These are phyloP conservation scores for Plasmodium knowlesi DNA, from an alignment of 169 alveolate species.

Conservation along the genomic window DNA sequence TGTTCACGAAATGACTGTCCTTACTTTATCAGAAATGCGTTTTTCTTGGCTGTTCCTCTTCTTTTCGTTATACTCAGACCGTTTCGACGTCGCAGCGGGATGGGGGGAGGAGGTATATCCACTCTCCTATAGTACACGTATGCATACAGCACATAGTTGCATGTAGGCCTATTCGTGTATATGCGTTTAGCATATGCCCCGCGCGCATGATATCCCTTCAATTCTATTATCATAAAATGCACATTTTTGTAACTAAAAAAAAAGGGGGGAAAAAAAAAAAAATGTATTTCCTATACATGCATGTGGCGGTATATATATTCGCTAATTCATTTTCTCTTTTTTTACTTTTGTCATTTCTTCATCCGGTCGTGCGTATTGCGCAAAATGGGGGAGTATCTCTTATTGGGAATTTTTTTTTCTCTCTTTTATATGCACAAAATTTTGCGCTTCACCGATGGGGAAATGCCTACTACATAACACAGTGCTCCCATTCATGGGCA, in stretches of 20 bases:
- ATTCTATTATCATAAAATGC: neutral
- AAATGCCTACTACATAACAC: neutral
- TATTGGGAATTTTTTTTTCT: neutral
- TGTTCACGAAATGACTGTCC: neutral
- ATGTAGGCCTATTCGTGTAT: neutral
- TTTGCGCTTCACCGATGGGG: neutral
- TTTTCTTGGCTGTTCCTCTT: neutral
- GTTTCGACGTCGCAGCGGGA: neutral
- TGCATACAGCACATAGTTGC: neutral
- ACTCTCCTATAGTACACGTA: neutral
- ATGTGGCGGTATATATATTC: neutral
- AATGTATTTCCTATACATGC: neutral
- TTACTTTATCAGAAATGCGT: slow-evolving; percentile 1
- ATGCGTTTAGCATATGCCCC: neutral
- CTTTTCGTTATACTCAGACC: neutral
- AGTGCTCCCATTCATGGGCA: neutral
- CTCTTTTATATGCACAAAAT: neutral
- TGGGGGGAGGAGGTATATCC: neutral
- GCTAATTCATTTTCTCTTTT: neutral
- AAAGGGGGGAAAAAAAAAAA: neutral
- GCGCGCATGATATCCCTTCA: neutral
- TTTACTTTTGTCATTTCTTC: neutral
- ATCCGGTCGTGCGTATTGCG: neutral
- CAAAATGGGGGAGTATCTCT: neutral
- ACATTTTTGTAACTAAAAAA: neutral